Base-by-base conservation (phyloP, 2,329 filamentous ascomycete genomes). In the Fusarium dlaminii region DNA sequence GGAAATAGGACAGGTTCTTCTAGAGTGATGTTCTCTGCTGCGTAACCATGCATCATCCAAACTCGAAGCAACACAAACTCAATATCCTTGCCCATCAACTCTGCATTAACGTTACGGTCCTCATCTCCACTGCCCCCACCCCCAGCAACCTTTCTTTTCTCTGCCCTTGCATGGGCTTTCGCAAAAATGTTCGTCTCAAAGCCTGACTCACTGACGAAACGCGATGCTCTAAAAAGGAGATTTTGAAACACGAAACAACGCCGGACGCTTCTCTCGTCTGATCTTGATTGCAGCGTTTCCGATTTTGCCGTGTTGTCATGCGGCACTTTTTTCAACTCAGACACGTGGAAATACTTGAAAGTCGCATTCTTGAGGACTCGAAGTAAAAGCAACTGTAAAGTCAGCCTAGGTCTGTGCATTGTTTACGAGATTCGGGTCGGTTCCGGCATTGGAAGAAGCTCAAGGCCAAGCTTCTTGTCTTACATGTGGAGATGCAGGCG, bases 241-340 rank as follows among this genome's bases (percentile, higher is more conserved):
- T 36, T 7, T 52, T 73, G 66, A 77, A 77, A 76, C 75, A 49
- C 63, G 73, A 76, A 76, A 73, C 73, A 60, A 52, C 43, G 48
- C 36, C 30, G 45, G 61, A 64, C 42, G 32, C 49, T 70, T 49
- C 54, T 48, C 46, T 45, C 42, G 68, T 61, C 62, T 49, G 64
- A 43, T 62, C 43, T 74, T 57, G 55, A 69, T 59, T 54, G 48
- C 18, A 51, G 48, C 34, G 22, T 43, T 58, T 65, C 51, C 34
- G 40, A 42, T 34, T 34, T 57, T 63, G 32, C 51, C 51, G 27
- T 58, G 15, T 24, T 37, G 32, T 45, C 10, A 57, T 30, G 27
- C 32, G 39, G 24, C 34, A 24, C 48, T n/a, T 52, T 15, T 32
- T 55, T 39, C 59, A 49, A 61, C 51, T 64, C 51, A 66, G 63